Evolutionary conservation across 2,329 filamentous ascomycete species (phyloP).

Genomic region (Pseudogymnoascus sp.): DNA sequence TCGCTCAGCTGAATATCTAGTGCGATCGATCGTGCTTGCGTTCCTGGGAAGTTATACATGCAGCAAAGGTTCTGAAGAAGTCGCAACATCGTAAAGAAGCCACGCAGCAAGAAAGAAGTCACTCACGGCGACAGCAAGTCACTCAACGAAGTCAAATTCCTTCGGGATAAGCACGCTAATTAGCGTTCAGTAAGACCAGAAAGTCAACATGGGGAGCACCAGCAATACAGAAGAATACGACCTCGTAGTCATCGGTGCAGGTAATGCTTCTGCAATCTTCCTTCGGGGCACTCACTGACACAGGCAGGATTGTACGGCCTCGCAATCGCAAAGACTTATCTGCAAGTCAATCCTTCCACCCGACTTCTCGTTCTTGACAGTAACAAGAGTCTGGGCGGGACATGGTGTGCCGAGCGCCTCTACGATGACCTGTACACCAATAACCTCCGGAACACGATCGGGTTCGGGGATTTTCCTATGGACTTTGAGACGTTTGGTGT

Average conservation of each 20-base stretch:
- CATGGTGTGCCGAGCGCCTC: slow-evolving; percentile 59
- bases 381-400: slow-evolving; percentile 52
- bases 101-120: neutral
- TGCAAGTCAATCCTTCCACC: slow-evolving; percentile 46
- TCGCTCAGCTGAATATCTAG: neutral
- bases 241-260: slow-evolving; percentile 36
- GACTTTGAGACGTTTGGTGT: slow-evolving; percentile 12
- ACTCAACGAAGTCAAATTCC: neutral
- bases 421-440: slow-evolving; percentile 64
- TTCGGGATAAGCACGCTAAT: neutral
- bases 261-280: slow-evolving; percentile 28
- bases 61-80: neutral
- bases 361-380: slow-evolving; percentile 52
- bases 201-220: neutral
- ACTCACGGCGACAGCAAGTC: neutral
- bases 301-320: slow-evolving; percentile 46
- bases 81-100: neutral
- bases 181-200: neutral
- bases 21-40: neutral
- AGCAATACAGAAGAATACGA: slow-evolving; percentile 18
- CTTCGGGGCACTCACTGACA: slow-evolving; percentile 2
- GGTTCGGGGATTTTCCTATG: slow-evolving; percentile 61
- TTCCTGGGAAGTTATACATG: neutral
- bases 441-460: slow-evolving; percentile 63
- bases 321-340: slow-evolving; percentile 52